Conservation (phyloP, 305 asterid species). For the Caryopteris hybrid region DNA sequence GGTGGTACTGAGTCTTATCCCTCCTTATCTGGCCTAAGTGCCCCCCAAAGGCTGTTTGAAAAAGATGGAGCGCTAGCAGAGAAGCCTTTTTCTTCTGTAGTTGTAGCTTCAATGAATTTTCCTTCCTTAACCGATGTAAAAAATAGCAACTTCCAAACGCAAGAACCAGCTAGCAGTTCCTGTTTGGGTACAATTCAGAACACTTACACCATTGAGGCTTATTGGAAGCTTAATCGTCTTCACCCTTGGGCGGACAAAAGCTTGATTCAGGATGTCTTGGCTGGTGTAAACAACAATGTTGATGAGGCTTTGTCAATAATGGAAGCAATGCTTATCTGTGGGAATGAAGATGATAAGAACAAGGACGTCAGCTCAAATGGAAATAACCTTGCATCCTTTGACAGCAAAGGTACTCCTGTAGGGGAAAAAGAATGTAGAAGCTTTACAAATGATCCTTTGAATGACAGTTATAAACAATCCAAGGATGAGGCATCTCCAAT, state of each 20-base stretch:
- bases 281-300: slow-evolving; percentile 46
- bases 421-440: slow-evolving; percentile 10
- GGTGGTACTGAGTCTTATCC: slow-evolving; percentile 55
- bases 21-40: slow-evolving; percentile 30
- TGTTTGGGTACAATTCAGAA: background rate
- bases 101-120: slow-evolving; percentile 33
- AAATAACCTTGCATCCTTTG: slow-evolving; percentile 15
- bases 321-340: slow-evolving; percentile 42
- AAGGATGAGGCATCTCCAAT: slow-evolving; percentile 18
- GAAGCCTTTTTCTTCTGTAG: slow-evolving; percentile 60
- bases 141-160: slow-evolving; percentile 10
- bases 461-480: slow-evolving; percentile 2
- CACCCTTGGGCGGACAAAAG: slow-evolving; percentile 66
- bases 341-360: slow-evolving; percentile 15
- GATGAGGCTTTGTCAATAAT: slow-evolving; percentile 46
- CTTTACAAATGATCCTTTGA: background rate
- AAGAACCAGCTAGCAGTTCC: slow-evolving; percentile 21
- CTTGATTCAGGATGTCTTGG: slow-evolving; percentile 73
- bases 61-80: slow-evolving; percentile 18
- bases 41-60: slow-evolving; percentile 14
- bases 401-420: slow-evolving; percentile 13
- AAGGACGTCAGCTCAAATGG: slow-evolving; percentile 10
- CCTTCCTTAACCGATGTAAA: slow-evolving; percentile 22
- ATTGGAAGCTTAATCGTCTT: slow-evolving; percentile 39
- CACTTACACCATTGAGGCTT: slow-evolving; percentile 19